Percentiles rank a stretch among this genome's conserved stretches.
These are phyloP conservation scores for Stephanodiscus minutulus DNA, from an alignment of 108 stramenopile genomes.

Conservation along the genomic window DNA sequence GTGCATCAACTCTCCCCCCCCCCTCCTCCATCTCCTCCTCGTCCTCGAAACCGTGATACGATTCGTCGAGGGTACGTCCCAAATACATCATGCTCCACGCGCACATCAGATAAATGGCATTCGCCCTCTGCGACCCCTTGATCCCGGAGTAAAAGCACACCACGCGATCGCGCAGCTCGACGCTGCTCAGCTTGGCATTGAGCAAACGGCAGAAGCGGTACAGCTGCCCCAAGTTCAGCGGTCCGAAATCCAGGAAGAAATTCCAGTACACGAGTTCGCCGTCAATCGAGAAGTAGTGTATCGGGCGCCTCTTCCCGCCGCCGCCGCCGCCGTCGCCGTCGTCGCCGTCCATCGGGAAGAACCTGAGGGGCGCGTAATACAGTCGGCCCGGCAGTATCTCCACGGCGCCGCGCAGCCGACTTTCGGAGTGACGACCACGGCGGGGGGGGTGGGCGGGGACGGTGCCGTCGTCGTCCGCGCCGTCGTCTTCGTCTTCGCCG, in stretches of 20 bases:
- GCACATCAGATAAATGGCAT: slow-evolving; percentile 89
- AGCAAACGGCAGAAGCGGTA: slow-evolving; percentile 91
- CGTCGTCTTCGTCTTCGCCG: background rate
- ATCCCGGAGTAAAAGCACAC: slow-evolving; percentile 86
- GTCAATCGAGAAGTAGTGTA: slow-evolving; percentile 92
- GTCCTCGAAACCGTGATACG: slow-evolving; percentile 53
- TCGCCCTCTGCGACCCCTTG: slow-evolving; percentile 83
- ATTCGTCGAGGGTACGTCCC: too few species aligned
- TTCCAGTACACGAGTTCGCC: slow-evolving; percentile 96
- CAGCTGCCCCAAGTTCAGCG: slow-evolving; percentile 94
- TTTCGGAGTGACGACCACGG: slow-evolving; percentile 28
- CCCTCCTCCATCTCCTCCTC: background rate
- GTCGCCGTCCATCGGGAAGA: slow-evolving; percentile 32
- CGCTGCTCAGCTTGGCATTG: slow-evolving; percentile 63
- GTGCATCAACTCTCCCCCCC: too few species aligned
- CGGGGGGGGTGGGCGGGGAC: slow-evolving; percentile 10
- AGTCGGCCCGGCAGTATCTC: slow-evolving; percentile 50
- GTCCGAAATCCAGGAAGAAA: slow-evolving; percentile 99
- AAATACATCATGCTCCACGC: slow-evolving; percentile 93
- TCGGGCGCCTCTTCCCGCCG: slow-evolving; percentile 17
- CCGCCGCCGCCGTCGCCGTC: slow-evolving; percentile 6
- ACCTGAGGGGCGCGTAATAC: slow-evolving; percentile 49
- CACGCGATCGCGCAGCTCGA: slow-evolving; percentile 40
- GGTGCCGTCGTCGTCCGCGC: background rate
- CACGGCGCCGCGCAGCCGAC: slow-evolving; percentile 36